Evolutionary conservation across 352 stramenopile species (phyloP).

Genomic region (Phytopythium kandeliae): DNA sequence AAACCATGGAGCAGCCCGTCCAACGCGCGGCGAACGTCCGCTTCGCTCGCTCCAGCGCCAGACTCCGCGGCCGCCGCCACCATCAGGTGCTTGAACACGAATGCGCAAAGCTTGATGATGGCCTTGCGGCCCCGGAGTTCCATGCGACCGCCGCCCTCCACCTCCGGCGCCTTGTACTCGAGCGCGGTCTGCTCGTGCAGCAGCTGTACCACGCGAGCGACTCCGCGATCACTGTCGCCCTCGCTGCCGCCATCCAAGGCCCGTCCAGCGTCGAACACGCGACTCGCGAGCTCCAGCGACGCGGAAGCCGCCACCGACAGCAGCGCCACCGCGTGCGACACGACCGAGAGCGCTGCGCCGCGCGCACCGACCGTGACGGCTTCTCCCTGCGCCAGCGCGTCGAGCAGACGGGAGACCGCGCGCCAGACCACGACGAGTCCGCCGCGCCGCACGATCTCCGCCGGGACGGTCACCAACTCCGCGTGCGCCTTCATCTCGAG

Average conservation of each 20-base stretch:
- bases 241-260: conserved; percentile 4
- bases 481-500: conserved; percentile 71
- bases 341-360: conserved; percentile 19
- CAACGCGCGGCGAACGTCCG: conserved; percentile 46
- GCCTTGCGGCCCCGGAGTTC: conserved; percentile 39
- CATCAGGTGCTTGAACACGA: conserved; percentile 73
- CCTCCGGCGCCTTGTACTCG: conserved; percentile 33
- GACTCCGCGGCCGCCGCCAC: conserved; percentile 31
- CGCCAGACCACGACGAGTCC: conserved; percentile 56
- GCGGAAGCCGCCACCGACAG: conserved; percentile 52
- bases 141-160: conserved; percentile 13
- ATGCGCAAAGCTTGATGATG: conserved; percentile 67
- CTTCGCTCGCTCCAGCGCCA: conserved; percentile 8
- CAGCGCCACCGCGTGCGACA: conserved; percentile 42
- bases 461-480: conserved; percentile 44
- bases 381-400: conserved; percentile 8
- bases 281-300: conserved; percentile 40
- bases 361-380: background rate
- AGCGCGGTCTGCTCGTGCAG: conserved; percentile 45
- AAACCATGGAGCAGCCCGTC: conserved; percentile 62
- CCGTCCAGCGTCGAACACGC: conserved; percentile 17
- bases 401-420: conserved; percentile 26
- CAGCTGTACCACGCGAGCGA: conserved; percentile 25
- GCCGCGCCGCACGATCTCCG: conserved; percentile 47
- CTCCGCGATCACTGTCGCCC: conserved; percentile 8